Percentiles rank a stretch among this genome's conserved stretches.
Evolutionary conservation across 2,329 filamentous ascomycete genomes (phyloP).

Genomic region (Aspergillus brasiliensis): DNA sequence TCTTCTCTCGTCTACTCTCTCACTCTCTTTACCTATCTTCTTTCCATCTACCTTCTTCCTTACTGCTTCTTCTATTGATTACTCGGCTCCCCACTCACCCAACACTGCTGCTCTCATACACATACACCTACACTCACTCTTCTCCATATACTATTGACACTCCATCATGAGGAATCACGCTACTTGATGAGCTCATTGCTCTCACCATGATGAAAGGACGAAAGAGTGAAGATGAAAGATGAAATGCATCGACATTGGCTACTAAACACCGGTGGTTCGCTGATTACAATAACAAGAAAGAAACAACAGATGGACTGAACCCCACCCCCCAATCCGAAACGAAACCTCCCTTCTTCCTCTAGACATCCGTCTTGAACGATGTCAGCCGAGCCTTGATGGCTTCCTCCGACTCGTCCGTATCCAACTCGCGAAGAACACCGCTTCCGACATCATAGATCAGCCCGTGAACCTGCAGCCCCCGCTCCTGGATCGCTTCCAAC

Average conservation of each 20-base stretch:
- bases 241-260: background rate
- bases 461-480: slow-evolving; percentile 76
- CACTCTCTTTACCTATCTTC: background rate
- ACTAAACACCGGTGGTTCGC: background rate
- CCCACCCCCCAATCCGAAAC: no score
- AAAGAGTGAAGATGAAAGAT: background rate
- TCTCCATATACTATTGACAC: background rate
- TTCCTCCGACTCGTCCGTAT: slow-evolving; percentile 46
- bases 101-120: no score
- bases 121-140: no score
- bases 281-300: background rate
- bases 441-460: slow-evolving; percentile 68
- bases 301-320: background rate
- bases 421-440: slow-evolving; percentile 57
- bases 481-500: slow-evolving; percentile 68
- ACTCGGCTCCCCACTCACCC: no score
- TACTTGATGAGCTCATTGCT: background rate
- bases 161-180: background rate
- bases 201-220: no score
- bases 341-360: background rate
- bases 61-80: no score
- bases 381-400: slow-evolving; percentile 41
- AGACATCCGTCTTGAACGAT: slow-evolving; percentile 43
- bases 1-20: background rate
- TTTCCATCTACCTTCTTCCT: no score